Evolutionary conservation across 1,139 yeast genomes (phyloP), one percentile per base, ranked within the genome.

Genomic region (Kurtzmaniella quercitrusa): DNA sequence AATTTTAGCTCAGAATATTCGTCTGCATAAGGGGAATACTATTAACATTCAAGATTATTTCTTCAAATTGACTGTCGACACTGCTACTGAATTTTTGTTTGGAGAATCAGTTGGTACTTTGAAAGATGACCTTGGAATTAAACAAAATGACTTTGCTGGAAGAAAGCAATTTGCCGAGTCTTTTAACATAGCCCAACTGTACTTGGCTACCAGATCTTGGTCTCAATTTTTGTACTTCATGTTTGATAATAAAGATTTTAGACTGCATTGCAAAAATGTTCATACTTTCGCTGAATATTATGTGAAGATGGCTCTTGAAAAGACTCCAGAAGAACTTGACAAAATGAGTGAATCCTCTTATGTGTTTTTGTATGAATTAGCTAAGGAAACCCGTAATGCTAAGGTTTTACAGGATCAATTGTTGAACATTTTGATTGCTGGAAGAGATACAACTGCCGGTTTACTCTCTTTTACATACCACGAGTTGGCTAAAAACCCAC

Each of bases 391-490:
- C 10, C 64, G 73, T 52, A 65, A 71, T 52, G 73, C 73, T 31
- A 57, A 49, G 43, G 63, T 68, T 21, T 66, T 72, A 48, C 65
- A 73, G 49, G 75, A 71, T 52, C 77, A 72, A 56, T 58, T 68
- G 43, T 66, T 72, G 56, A 72, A 71, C 53, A 70, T 72, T 38
- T 63, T 72, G 51, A 48, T 71, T 41, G 77, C 77, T 25, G 77
- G 76, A 34, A 63, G 77, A 59, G 77, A 71, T 52, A 72, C 77
- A 38, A 71, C 77, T 37, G 76, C 77, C 8, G 74, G 74, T 11
- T 63, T 70, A 44, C 63, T 70, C 46, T 68, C 76, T 14, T 71
- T 70, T 46, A 52, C 66, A n/a, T 57, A 70, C 43, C 66, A 57
- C 46, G 77, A 72, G 54, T 62, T 71, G 49, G 66, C 75, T 11